Evolutionary conservation across 495 filamentous ascomycete genomes (phyloP).

Genomic region (Penicillium crystallinum): DNA sequence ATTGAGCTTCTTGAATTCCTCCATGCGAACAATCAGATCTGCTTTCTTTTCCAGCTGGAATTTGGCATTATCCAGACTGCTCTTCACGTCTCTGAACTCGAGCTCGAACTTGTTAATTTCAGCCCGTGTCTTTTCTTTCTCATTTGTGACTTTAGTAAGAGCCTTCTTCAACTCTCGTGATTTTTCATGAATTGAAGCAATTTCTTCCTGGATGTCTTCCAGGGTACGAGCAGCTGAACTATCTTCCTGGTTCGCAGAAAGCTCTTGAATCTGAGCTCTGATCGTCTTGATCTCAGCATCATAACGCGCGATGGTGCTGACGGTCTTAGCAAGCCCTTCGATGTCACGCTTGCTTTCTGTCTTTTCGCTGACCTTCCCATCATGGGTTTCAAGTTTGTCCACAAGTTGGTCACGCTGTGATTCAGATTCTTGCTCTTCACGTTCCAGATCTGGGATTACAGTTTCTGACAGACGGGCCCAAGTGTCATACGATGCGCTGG

Average conservation of each 20-base stretch:
- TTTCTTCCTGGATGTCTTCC: conserved; percentile 78
- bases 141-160: conserved; percentile 56
- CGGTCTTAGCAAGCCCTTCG: conserved; percentile 68
- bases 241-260: conserved; percentile 66
- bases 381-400: conserved; percentile 65
- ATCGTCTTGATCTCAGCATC: conserved; percentile 64
- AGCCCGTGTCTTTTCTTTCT: conserved; percentile 66
- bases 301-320: conserved; percentile 69
- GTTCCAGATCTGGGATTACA: conserved; percentile 65
- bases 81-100: conserved; percentile 61
- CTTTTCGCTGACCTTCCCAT: conserved; percentile 59
- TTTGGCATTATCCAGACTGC: conserved; percentile 61
- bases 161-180: conserved; percentile 54
- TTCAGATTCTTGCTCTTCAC: conserved; percentile 53
- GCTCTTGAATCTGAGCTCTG: conserved; percentile 63
- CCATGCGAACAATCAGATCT: conserved; percentile 59
- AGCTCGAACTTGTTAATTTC: conserved; percentile 66
- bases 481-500: conserved; percentile 63
- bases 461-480: conserved; percentile 60
- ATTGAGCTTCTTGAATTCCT: conserved; percentile 64
- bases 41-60: conserved; percentile 76
- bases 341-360: conserved; percentile 65
- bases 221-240: conserved; percentile 58
- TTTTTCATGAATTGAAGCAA: conserved; percentile 62
- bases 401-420: conserved; percentile 55